These are phyloP conservation scores for Leccinum solheimii DNA, from an alignment of 1,284 basidiomycete genomes.

Conservation along the genomic window DNA sequence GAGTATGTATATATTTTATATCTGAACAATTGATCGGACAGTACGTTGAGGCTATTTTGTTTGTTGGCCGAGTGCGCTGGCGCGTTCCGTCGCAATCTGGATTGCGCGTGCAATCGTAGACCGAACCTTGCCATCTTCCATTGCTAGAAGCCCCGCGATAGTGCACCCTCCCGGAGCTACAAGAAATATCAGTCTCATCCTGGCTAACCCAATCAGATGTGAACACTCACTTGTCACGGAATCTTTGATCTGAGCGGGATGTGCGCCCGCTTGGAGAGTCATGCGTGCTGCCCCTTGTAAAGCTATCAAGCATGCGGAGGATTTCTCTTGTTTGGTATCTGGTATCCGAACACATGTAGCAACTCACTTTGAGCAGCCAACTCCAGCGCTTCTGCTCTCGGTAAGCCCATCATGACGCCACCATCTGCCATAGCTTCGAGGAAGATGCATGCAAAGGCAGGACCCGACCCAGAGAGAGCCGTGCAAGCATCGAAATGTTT, in stretches of 20 bases:
- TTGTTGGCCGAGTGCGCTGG: slow-evolving; percentile 75
- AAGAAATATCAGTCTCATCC: neutral
- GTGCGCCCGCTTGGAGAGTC: slow-evolving; percentile 84
- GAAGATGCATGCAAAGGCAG: slow-evolving; percentile 96
- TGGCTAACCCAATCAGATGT: neutral
- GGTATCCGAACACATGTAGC: neutral
- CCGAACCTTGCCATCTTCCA: slow-evolving; percentile 93
- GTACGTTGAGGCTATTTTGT: slow-evolving; percentile 37
- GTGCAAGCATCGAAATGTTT: slow-evolving; percentile 99
- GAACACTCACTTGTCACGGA: slow-evolving; percentile 85
- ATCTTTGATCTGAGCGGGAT: slow-evolving; percentile 97
- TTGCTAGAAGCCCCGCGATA: slow-evolving; percentile 91
- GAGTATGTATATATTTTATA: neutral
- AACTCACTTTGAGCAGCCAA: slow-evolving; percentile 93
- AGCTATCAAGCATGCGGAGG: slow-evolving; percentile 49
- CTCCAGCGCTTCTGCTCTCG: slow-evolving; percentile 90
- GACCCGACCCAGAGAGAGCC: slow-evolving; percentile 93
- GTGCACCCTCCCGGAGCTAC: slow-evolving; percentile 97
- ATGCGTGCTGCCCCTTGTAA: slow-evolving; percentile 97
- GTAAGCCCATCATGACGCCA: slow-evolving; percentile 99
- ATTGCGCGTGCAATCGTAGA: slow-evolving; percentile 96
- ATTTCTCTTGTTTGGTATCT: neutral
- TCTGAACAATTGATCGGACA: neutral
- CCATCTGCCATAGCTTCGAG: slow-evolving; percentile 99
- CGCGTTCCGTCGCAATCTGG: slow-evolving; percentile 89